Evolutionary conservation across 352 stramenopile genomes (phyloP).

Genomic region (Nothophytophthora sp.): DNA sequence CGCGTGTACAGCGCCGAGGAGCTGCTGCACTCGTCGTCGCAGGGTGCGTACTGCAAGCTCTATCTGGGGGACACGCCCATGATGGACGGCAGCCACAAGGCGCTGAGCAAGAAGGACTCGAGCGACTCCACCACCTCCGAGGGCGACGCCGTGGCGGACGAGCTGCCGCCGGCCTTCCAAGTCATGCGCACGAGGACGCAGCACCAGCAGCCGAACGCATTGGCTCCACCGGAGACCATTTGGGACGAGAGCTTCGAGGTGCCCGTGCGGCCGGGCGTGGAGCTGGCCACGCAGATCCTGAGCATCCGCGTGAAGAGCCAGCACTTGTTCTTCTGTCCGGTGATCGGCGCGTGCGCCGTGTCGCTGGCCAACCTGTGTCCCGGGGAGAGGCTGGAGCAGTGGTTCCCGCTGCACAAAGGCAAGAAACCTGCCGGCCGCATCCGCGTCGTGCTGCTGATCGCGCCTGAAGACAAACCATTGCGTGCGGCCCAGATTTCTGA

Average conservation of each 20-base stretch:
- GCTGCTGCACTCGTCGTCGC: conserved; percentile 46
- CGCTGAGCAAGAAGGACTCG: conserved; percentile 35
- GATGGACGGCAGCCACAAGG: conserved; percentile 46
- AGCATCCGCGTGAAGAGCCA: conserved; percentile 71
- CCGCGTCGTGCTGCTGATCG: conserved; percentile 40
- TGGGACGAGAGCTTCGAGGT: conserved; percentile 69
- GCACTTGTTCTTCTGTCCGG: conserved; percentile 57
- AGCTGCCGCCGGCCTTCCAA: conserved; percentile 26
- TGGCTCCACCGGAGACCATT: conserved; percentile 39
- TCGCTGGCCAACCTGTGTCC: conserved; percentile 46
- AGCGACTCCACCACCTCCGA: conserved; percentile 14
- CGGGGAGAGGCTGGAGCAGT: conserved; percentile 48
- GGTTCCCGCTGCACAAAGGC: conserved; percentile 51
- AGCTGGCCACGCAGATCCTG: conserved; percentile 44
- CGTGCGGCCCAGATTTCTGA: neutral
- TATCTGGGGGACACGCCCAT: conserved; percentile 55
- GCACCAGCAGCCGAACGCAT: conserved; percentile 31
- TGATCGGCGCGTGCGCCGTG: conserved; percentile 53
- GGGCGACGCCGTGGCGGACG: conserved; percentile 18
- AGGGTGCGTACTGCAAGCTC: conserved; percentile 71
- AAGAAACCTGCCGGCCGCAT: conserved; percentile 54
- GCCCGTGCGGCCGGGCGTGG: conserved; percentile 18
- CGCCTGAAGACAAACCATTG: conserved; percentile 13
- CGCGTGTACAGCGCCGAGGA: conserved; percentile 56
- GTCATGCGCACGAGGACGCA: conserved; percentile 50